A percentile compares a stretch with the other conserved stretches of the same genome.
Evolutionary conservation across 257 asterid species (phyloP).

Genomic region (Solanum sparsipilum): DNA sequence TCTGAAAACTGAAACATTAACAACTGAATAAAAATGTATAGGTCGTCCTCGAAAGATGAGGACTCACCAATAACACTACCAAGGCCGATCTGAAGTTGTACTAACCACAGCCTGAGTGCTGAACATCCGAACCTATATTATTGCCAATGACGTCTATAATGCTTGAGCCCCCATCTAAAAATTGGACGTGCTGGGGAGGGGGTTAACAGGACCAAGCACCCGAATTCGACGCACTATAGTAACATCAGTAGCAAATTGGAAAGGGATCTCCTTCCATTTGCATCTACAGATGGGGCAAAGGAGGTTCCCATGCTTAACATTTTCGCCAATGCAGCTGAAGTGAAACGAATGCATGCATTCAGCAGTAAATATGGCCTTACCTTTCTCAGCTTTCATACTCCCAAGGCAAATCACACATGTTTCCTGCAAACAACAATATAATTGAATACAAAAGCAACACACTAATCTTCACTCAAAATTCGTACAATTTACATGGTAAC

Average conservation of each 20-base stretch:
- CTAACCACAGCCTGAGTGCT: background rate
- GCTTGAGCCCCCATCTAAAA: conserved; percentile 6
- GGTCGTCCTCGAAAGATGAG: background rate
- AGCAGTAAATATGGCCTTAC: conserved; percentile 25
- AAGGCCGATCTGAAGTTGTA: background rate
- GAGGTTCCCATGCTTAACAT: conserved; percentile 15
- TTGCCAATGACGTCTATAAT: background rate
- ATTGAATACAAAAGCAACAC: background rate
- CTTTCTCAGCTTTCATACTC: conserved; percentile 7
- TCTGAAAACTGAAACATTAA: background rate
- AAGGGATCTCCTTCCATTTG: conserved; percentile 24
- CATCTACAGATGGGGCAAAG: conserved; percentile 22
- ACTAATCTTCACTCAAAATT: background rate
- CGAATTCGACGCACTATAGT: background rate
- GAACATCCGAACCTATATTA: background rate
- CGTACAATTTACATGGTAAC: background rate
- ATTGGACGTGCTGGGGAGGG: background rate
- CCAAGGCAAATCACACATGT: conserved; percentile 21
- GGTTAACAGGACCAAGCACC: background rate
- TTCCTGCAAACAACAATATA: conserved; percentile 3
- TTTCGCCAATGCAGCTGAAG: conserved; percentile 19
- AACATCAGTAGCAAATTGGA: background rate
- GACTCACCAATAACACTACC: background rate
- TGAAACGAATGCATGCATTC: conserved; percentile 31
- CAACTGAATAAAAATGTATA: background rate